A percentile compares a stretch with the other conserved stretches of the same genome.
Evolutionary conservation across 495 filamentous ascomycete genomes (phyloP).

Genomic region (Astrothelium subdiscretum): DNA sequence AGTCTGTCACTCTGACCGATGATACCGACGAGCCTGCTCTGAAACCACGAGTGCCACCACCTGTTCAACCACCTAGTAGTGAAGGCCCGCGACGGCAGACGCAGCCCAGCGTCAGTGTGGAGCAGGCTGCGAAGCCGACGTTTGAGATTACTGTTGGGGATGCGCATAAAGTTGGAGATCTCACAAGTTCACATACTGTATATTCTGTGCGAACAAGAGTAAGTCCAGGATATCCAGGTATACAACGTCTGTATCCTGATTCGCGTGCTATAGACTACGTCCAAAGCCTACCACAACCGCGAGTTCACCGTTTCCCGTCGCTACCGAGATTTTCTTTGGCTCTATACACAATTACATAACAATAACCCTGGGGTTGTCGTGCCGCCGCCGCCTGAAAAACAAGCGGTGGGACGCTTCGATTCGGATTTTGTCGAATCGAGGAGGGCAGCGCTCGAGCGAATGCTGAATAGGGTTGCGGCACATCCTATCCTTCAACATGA

Average conservation of each 20-base stretch:
- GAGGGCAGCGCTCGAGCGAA: constrained; percentile 81
- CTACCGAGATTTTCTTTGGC: constrained; percentile 95
- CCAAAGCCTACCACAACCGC: constrained; percentile 82
- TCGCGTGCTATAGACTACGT: constrained; percentile 55
- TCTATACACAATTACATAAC: constrained; percentile 83
- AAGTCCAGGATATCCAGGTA: constrained; percentile 14
- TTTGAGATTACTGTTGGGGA: constrained; percentile 93
- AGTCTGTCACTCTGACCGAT: constrained; percentile 51
- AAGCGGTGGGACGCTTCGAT: constrained; percentile 92
- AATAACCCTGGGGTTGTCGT: constrained; percentile 94
- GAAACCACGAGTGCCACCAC: constrained; percentile 56
- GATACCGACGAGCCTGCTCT: constrained; percentile 42
- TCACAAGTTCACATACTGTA: constrained; percentile 94
- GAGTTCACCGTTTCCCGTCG: constrained; percentile 87
- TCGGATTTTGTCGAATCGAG: constrained; percentile 91
- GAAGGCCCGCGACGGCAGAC: constrained; percentile 44
- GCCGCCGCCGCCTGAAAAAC: constrained; percentile 94
- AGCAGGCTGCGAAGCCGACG: constrained; percentile 79
- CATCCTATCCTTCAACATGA: constrained; percentile 92
- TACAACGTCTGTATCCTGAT: neutral
- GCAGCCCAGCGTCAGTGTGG: constrained; percentile 74
- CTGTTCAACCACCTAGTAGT: constrained; percentile 47
- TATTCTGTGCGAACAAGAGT: constrained; percentile 93
- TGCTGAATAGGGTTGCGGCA: constrained; percentile 88
- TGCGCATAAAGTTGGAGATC: constrained; percentile 92